Base-by-base conservation (phyloP, 495 filamentous ascomycete genomes). In the Xylaria curta region DNA sequence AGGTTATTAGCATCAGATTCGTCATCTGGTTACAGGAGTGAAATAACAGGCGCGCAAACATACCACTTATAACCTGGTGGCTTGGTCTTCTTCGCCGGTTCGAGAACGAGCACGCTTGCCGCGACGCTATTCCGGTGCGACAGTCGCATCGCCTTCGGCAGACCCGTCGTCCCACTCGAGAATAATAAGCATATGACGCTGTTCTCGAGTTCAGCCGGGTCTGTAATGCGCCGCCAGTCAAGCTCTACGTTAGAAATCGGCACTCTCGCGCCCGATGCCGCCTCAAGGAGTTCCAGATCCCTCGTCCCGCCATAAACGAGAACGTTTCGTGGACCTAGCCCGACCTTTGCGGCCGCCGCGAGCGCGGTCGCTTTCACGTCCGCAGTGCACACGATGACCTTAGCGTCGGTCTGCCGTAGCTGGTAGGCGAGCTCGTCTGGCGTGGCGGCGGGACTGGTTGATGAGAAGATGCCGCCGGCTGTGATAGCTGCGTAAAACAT, bases 111-210 rank as follows among this genome's bases (percentile, higher is more conserved):
- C 8, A 60, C n/a, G 40, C 74, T 73, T 38, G 72, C 58, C 12
- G 76, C 62, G 28, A 95, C 86, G 13, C 91, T 89, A 74, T 90
- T 92, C 67, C 82, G 80, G 75, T 97, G 93, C 19, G 91, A 92
- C 47, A 96, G 79, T 49, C 89, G 83, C n/a, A 95, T 92, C 66
- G 91, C 94, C 79, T 97, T 97, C 13, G 94, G 94, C 49, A 88
- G 82, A 8, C 93, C 93, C 2, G 93, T 97, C 4, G 93, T 97
- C 9, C 94, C 93, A 38, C 90, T 93, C 26, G 93, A 95, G 82
- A 96, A 97, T 78, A 95, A 91, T 76, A 97, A 90, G 42, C 91
- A 94, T 53, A 78, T 74, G 12, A 70, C 73, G 64, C 62, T 78
- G 49, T 73, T 74, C 19, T 75, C 75, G 26, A 87, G 78, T 58